Conservation (phyloP, 768 basidiomycete species). For the Lentinula sp. region DNA sequence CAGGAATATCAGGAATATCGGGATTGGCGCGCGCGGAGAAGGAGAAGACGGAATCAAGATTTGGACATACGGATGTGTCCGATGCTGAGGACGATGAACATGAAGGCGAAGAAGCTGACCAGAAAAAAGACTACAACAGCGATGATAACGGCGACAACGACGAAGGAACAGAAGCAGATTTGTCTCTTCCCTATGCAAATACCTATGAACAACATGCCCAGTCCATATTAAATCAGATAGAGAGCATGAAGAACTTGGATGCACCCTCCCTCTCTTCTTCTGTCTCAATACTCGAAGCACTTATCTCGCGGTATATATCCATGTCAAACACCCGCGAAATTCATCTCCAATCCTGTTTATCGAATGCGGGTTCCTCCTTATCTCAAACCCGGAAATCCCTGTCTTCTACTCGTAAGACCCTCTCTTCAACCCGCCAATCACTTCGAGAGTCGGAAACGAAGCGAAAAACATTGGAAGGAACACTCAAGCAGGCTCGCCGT, state of each 20-base stretch:
- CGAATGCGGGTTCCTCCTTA: background rate
- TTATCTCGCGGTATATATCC: background rate
- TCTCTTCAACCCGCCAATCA: background rate
- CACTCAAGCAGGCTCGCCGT: background rate
- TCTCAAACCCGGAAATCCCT: background rate
- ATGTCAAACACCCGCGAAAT: background rate
- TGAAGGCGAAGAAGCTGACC: constrained; percentile 38
- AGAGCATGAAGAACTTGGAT: background rate
- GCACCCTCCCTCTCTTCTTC: background rate
- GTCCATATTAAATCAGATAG: background rate
- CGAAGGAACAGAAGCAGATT: constrained; percentile 12
- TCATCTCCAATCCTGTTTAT: background rate
- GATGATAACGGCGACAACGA: constrained; percentile 17
- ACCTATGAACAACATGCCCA: constrained; percentile 34
- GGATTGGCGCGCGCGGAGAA: constrained; percentile 16
- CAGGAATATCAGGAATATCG: background rate
- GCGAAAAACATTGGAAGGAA: background rate
- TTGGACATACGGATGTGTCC: background rate
- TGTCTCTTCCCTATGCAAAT: constrained; percentile 45
- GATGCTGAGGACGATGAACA: constrained; percentile 24
- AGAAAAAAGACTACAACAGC: constrained; percentile 12
- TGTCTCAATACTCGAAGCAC: background rate
- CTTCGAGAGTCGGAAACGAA: background rate
- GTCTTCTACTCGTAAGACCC: constrained; percentile 24
- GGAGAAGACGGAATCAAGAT: constrained; percentile 17